Evolutionary conservation across 179 eudicot genomes (phyloP), one percentile per base, ranked within the genome.

Genomic region (Spergularia azorica): DNA sequence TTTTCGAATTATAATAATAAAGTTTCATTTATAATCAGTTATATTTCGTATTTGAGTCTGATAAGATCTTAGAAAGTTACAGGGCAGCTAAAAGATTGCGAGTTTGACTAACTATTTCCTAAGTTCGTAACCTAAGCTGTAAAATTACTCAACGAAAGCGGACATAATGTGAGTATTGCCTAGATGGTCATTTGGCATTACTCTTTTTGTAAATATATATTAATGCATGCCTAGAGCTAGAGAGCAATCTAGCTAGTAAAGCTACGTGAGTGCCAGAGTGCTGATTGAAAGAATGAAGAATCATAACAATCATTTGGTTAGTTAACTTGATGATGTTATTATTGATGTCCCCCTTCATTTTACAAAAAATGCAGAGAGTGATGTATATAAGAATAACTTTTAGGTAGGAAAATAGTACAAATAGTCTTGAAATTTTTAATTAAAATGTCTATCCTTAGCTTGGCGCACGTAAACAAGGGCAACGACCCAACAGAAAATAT

Each of bases 321-420:
- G 79, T 48, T 76, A 71, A 61, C 21, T 73, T 58, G 73, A 41
- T 41, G 6, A 41, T 41, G 4, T 41, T 41, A 41, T 21, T 21
- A 41, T 4, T 6, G 4, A 41, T 46, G 67, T 64, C 58, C 43
- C 9, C 20, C 20, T 56, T 68, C 36, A 54, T 62, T 20, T 7
- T 9, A 69, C 8, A 67, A 79, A 69, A 12, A 67, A 79, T 69
- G 18, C 6, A 21, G n/a, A 26, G 67, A 21, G 67, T 64, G 9
- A 50, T 38, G 55, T 76, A 65, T 63, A 56, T 51, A 70, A 55
- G 73, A 21, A 58, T 38, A 72, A 71, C 80, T 81, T 80, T 81
- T 81, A 76, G 81, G 78, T 73, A 38, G 77, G 74, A 72, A 67
- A 72, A 26, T 26, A 26, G 32, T n/a, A 60, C 36, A n/a, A 36